phyloP scores from a whole-genome alignment of 2,329 filamentous ascomycete species.

The Pyrenochaeta sp. region DNA sequence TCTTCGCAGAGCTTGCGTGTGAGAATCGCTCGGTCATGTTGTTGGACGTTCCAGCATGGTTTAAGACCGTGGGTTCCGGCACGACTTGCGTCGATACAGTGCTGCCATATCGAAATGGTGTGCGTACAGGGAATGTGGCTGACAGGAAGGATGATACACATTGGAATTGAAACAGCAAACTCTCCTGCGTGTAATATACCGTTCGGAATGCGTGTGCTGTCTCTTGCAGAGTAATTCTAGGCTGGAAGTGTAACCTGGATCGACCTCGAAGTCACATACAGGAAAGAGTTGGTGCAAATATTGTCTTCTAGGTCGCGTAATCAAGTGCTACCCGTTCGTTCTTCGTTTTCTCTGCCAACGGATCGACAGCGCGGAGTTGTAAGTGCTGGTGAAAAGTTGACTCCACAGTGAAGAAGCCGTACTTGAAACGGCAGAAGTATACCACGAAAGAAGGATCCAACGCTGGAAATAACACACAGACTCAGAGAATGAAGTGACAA shows the following conservation, averaged over 20 bases:
- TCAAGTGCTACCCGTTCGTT: background rate
- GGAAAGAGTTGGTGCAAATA: background rate
- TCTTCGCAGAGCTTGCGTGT: conserved; percentile 27
- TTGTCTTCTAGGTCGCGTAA: background rate
- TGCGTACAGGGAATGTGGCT: conserved; percentile 32
- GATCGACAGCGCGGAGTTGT: background rate
- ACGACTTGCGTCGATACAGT: conserved; percentile 27
- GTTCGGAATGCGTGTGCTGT: background rate
- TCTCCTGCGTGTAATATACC: background rate
- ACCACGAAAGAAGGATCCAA: background rate
- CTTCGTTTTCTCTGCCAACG: background rate
- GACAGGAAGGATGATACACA: conserved; percentile 36
- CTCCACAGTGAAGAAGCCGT: background rate
- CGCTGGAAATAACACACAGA: background rate
- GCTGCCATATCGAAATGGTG: conserved; percentile 32
- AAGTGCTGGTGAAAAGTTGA: background rate
- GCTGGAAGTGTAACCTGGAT: background rate
- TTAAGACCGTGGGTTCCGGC: conserved; percentile 12
- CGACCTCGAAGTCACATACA: background rate
- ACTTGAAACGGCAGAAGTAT: background rate
- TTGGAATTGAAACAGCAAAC: background rate
- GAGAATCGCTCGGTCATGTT: conserved; percentile 27
- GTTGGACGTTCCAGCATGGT: conserved; percentile 27
- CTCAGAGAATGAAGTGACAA: background rate
- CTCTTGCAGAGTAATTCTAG: background rate